Evolutionary conservation across 2,329 filamentous ascomycete species (phyloP).

Genomic region (Neoscytalidium dimidiatum): DNA sequence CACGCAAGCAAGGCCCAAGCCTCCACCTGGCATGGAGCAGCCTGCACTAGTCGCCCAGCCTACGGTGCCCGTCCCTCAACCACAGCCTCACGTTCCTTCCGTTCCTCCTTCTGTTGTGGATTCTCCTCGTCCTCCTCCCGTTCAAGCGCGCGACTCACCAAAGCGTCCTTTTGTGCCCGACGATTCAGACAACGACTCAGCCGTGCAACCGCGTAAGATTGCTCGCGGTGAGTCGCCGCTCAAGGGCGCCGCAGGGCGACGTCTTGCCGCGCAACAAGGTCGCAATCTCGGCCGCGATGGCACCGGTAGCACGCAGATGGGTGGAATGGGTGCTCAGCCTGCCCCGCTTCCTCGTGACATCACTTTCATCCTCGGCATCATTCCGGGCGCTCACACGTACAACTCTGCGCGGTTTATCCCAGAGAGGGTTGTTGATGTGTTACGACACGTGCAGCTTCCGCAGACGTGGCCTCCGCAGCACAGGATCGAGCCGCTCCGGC

Average conservation of each 20-base stretch:
- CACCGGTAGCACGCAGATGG: conserved; percentile 23
- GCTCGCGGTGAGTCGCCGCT: conserved; percentile 87
- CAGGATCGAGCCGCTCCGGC: not conserved
- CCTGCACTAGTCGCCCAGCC: not conserved
- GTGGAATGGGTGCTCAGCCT: conserved; percentile 40
- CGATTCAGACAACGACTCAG: conserved; percentile 71
- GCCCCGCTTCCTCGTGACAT: conserved; percentile 71
- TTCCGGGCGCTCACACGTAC: conserved; percentile 74
- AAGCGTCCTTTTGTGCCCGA: conserved; percentile 57
- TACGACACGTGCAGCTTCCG: conserved; percentile 55
- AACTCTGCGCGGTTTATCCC: conserved; percentile 70
- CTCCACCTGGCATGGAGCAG: conserved; percentile 13
- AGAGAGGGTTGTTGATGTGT: conserved; percentile 69
- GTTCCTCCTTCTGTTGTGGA: conserved; percentile 13
- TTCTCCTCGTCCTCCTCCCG: conserved; percentile 21
- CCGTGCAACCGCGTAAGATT: conserved; percentile 70
- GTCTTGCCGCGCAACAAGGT: conserved; percentile 71
- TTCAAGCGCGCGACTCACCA: conserved; percentile 39
- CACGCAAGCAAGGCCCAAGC: conserved; percentile 66
- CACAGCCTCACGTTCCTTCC: not conserved
- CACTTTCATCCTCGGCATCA: conserved; percentile 62
- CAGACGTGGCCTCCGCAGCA: conserved; percentile 51
- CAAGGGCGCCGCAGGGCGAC: conserved; percentile 84
- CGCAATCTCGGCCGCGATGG: conserved; percentile 39
- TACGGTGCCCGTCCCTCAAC: not conserved